Evolutionary conservation across 1,139 yeast genomes (phyloP), one percentile per base, ranked within the genome.

Genomic region (Debaryomyces robertsiae): DNA sequence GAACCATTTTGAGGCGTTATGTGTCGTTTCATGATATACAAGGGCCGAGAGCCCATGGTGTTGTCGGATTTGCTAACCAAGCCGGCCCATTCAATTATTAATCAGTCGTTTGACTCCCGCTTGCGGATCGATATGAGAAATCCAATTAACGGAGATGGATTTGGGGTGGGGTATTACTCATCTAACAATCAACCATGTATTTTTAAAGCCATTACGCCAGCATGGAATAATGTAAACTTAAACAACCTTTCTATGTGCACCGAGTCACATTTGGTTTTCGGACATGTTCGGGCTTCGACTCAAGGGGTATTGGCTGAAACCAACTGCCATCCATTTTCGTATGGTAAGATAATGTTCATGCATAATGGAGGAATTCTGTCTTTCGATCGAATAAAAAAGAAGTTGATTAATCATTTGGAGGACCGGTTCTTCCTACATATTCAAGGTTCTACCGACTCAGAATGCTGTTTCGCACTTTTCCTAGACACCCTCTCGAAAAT

Each of bases 61-160:
- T 75, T 93, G 34, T 88, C 95, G 6, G 94, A 91, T 58, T 72
- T 93, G 28, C 74, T 93, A 41, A 93, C 98, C 2, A 79, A 90
- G 45, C 98, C 98, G 0, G 98, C 96, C 1, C 98, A 93, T 59
- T 89, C 97, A 7, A 93, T 93, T 57, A 93, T 93, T 60, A 93
- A 93, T 61, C 98, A 93, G 60, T 88, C 96, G 2, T 93, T 87
- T 55, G 98, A 93, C 60, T 84, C 95, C 24, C 65, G 98, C 40
- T 73, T 93, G 32, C 75, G 98, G 39, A 73, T 93, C 30, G 98
- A 93, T 57, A 83, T 82, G 72, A 75, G 83, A 49, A 81, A 95
- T 42, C 98, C 98, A 3, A 89, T 93, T 50, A 93, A 93, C 59
- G 98, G 98, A 30, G 98, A 93, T 62, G 98, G 98, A 1, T 93